Conservation (phyloP, 371 early-diverging fungal genomes). For the Coelomomyces lativittatus region DNA sequence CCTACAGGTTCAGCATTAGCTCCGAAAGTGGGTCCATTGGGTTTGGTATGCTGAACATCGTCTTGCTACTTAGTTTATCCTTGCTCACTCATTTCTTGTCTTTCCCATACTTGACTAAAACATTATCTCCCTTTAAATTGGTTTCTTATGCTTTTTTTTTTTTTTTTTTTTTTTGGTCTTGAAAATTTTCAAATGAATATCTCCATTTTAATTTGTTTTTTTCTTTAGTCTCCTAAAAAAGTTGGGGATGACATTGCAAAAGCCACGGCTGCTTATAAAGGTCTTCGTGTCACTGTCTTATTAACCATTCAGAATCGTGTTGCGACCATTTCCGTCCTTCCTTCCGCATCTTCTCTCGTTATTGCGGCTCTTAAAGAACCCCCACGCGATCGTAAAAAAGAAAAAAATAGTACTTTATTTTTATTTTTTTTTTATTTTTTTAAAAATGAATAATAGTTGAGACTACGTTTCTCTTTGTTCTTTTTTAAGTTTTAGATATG, state of each 20-base stretch:
- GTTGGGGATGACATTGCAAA: constrained; percentile 99
- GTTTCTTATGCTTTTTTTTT: too few species aligned
- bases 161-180: too few species aligned
- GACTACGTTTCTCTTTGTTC: too few species aligned
- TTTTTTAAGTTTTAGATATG: too few species aligned
- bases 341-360: constrained; percentile 92
- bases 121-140: background rate
- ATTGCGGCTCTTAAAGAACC: constrained; percentile 99
- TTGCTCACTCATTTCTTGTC: too few species aligned
- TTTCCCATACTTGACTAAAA: too few species aligned
- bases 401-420: constrained; percentile 79
- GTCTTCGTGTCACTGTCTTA: constrained; percentile 93
- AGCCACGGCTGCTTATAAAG: constrained; percentile 97
- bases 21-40: constrained; percentile 98
- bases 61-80: too few species aligned
- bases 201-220: background rate
- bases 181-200: background rate
- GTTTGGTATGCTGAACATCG: constrained; percentile 48
- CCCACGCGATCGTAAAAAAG: constrained; percentile 98
- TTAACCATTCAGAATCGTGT: constrained; percentile 99
- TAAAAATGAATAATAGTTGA: background rate
- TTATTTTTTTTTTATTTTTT: background rate
- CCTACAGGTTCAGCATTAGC: constrained; percentile 96
- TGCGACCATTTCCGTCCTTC: constrained; percentile 91
- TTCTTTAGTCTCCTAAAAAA: constrained; percentile 81